Percentiles rank a stretch among this genome's conserved stretches.
phyloP scores from a whole-genome alignment of 495 filamentous ascomycete genomes.

The Hypoxylon lenormandii region DNA sequence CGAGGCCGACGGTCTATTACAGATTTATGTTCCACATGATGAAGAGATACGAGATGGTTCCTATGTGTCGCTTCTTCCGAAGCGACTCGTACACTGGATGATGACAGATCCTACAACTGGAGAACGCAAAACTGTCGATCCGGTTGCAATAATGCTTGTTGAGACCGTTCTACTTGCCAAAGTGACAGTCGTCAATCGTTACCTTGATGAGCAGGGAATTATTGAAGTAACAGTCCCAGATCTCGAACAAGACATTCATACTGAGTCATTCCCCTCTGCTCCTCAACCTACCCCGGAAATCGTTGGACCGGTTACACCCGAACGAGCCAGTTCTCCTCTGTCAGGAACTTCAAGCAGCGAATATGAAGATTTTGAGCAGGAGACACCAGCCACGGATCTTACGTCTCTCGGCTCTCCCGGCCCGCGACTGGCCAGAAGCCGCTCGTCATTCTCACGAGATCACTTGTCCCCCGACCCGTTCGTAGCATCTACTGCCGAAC shows the following conservation, averaged over 20 bases:
- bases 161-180: conserved; percentile 20
- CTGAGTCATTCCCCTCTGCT: background rate
- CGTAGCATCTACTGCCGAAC: background rate
- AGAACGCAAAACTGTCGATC: conserved; percentile 21
- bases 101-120: conserved; percentile 51
- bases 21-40: conserved; percentile 56
- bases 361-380: background rate
- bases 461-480: conserved; percentile 9
- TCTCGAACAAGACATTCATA: background rate
- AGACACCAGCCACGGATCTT: conserved; percentile 14
- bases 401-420: background rate
- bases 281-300: too few species aligned
- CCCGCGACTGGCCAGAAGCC: background rate
- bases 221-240: conserved; percentile 24
- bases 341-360: conserved; percentile 7
- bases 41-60: conserved; percentile 50
- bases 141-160: background rate
- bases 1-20: conserved; percentile 47
- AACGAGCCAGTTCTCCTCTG: background rate
- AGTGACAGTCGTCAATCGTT: conserved; percentile 30
- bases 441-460: conserved; percentile 3
- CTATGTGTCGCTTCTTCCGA: conserved; percentile 52
- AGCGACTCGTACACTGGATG: conserved; percentile 51
- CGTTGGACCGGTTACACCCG: conserved; percentile 23
- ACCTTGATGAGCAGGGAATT: conserved; percentile 30